Base-by-base conservation (phyloP, 495 filamentous ascomycete genomes). In the Daldinia caldariorum region DNA sequence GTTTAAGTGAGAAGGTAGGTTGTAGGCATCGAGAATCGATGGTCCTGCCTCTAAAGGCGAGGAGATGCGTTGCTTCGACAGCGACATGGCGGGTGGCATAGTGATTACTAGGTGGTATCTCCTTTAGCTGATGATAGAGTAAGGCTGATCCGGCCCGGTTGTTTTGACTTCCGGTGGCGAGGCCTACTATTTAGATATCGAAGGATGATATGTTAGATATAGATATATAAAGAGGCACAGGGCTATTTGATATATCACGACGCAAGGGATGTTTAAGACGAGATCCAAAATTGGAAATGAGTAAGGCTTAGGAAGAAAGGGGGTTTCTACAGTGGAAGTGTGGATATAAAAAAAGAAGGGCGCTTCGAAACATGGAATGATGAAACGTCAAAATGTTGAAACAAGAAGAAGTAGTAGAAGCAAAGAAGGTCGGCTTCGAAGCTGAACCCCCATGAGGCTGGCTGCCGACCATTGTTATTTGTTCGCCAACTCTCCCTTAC, bases 11-110 rank as follows among this genome's bases (percentile, higher is more conserved):
- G 72, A 64, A 2, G 85, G 83, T 6, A 87, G 76, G 32, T 83
- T 80, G 66, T 83, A 77, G 49, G 73, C 72, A 56, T 86, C 84
- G 47, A 82, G 77, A 47, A 86, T 76, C 39, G 83, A 85, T 0
- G 74, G 71, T 6, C 84, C 83, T 16, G 85, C 84, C 66, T 86
- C 85, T 41, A 87, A 80, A n/a, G 85, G 84, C 41, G 83, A 79
- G 0, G 85, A 87, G 66, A 87, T 87, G 58, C 77, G 77, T 41
- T 78, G 78, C 77, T 82, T 86, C 51, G 66, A 64, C 55, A 83
- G 62, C 57, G 76, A 74, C 74, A 82, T 74, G 20, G 39, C 38
- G 66, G 39, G 18, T 37, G 67, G 26, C 35, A n/a, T 66, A 56
- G 63, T 10, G 22, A 56, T 41, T 14, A 59, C 49, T 26, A 2